Evolutionary conservation across 768 basidiomycete species (phyloP).

Genomic region (Russula vinacea): DNA sequence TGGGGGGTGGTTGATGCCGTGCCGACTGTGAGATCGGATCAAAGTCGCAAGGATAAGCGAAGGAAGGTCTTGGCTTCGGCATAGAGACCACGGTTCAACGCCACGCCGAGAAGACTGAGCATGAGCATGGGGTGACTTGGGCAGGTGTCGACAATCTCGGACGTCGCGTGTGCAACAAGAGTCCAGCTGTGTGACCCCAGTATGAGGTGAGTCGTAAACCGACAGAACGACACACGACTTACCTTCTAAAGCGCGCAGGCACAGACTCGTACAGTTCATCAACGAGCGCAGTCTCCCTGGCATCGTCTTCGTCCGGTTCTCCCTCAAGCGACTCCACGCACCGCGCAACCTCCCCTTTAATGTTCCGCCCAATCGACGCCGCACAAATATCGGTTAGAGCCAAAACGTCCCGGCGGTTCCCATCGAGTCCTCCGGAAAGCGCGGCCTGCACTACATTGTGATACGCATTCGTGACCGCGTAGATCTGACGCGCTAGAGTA

Average conservation of each 20-base stretch:
- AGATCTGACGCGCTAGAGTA: conserved; percentile 47
- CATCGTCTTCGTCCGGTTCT: conserved; percentile 35
- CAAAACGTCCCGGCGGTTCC: conserved; percentile 31
- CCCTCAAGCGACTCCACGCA: conserved; percentile 28
- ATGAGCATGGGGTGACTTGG: conserved; percentile 50
- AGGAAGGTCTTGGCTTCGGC: conserved; percentile 47
- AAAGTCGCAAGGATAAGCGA: conserved; percentile 40
- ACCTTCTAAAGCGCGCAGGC: conserved; percentile 54
- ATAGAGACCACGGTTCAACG: conserved; percentile 43
- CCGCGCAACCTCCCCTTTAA: conserved; percentile 37
- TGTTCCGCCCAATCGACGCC: conserved; percentile 45
- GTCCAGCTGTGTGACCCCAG: conserved; percentile 40
- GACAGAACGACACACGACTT: conserved; percentile 24
- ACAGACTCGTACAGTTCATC: conserved; percentile 51
- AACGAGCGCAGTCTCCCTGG: conserved; percentile 32
- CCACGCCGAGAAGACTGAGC: conserved; percentile 49
- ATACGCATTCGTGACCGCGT: conserved; percentile 57
- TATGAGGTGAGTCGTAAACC: neutral
- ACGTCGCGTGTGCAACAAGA: conserved; percentile 52
- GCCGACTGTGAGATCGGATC: conserved; percentile 33
- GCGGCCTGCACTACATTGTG: conserved; percentile 47
- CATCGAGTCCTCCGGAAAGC: conserved; percentile 22
- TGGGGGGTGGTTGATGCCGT: conserved; percentile 9
- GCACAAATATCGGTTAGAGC: conserved; percentile 49
- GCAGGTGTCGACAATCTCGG: conserved; percentile 46